Evolutionary conservation across 2,329 filamentous ascomycete species (phyloP).

Genomic region (Monilinia laxa): DNA sequence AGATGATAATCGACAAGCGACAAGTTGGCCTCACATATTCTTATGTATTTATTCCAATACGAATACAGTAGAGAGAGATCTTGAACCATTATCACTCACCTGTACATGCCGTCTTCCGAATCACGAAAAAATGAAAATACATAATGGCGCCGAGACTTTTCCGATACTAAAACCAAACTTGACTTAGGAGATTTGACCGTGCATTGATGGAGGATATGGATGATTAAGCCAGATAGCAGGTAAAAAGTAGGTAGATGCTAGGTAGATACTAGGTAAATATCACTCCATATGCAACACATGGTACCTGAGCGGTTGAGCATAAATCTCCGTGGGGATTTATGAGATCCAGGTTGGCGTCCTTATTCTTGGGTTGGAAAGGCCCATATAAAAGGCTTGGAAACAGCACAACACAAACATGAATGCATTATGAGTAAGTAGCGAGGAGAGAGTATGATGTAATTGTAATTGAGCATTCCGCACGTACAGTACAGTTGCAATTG

Average conservation of each 20-base stretch:
- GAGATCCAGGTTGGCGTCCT: not conserved
- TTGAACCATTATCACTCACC: too few species aligned
- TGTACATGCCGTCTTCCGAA: not conserved
- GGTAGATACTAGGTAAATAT: too few species aligned
- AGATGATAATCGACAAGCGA: not conserved
- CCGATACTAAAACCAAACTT: not conserved
- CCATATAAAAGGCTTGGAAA: not conserved
- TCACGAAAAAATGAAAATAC: not conserved
- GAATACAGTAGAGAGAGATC: not conserved
- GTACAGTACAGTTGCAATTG: too few species aligned
- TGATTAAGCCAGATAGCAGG: not conserved
- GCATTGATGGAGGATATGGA: not conserved
- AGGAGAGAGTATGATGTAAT: not conserved
- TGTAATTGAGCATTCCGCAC: too few species aligned
- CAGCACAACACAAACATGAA: too few species aligned
- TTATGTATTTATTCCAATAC: not conserved
- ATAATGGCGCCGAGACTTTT: constrained; percentile 1
- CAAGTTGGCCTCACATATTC: not conserved
- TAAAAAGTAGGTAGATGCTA: too few species aligned
- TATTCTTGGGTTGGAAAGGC: not conserved
- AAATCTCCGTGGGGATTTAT: not conserved
- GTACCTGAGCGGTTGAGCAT: not conserved
- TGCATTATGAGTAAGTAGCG: not conserved
- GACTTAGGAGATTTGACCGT: not conserved
- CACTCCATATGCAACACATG: too few species aligned